Base-by-base conservation (phyloP, 805 yeast genomes). In the Osmozyma mogii region DNA sequence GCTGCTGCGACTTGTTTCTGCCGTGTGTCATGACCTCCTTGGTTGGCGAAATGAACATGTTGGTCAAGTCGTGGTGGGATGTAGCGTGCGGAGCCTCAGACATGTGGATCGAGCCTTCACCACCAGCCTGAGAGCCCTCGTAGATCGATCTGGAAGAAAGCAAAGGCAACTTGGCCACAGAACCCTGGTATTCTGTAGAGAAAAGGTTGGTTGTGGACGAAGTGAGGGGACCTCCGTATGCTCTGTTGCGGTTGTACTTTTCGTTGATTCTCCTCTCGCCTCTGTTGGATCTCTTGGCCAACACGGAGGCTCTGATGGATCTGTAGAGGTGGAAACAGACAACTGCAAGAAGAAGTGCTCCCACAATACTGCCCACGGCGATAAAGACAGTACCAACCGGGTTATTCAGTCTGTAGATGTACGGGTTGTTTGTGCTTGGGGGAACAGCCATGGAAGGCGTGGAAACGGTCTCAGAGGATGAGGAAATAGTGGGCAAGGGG, bases 351-450 rank as follows among this genome's bases (percentile, higher is more conserved):
- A 77, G 52, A 4, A 81, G 56, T 22, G 73, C 75, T 0, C 78
- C 83, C 4, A 78, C 73, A 22, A 78, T 63, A 8, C 79, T 62
- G 1, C 94, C 95, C 24, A 84, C 80, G 0, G 83, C 80, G 29
- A 85, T 84, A 55, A 84, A 84, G 3, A 85, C 87, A 1, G 92
- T 80, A 1, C 95, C 95, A 27, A 72, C 66, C 1, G 87, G 84
- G 26, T 65, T 61, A 13, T 47, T 47, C 5, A 75, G 54, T 26
- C 59, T 53, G 41, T 68, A 54, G 12, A 84, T 62, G 44, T 68
- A 76, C 8, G 95, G 95, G 52, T 84, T 84, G 28, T 66, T 56
- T 11, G 42, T 43, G 23, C 72, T 64, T 2, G 78, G 58, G 0
- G 94, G 94, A 9, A 76, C 72, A 1, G 66, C 53, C 10, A 74